Evolutionary conservation across 1,139 yeast species (phyloP), one percentile per base, ranked within the genome.

Genomic region (Hemisphaericaspora xylanilytica): DNA sequence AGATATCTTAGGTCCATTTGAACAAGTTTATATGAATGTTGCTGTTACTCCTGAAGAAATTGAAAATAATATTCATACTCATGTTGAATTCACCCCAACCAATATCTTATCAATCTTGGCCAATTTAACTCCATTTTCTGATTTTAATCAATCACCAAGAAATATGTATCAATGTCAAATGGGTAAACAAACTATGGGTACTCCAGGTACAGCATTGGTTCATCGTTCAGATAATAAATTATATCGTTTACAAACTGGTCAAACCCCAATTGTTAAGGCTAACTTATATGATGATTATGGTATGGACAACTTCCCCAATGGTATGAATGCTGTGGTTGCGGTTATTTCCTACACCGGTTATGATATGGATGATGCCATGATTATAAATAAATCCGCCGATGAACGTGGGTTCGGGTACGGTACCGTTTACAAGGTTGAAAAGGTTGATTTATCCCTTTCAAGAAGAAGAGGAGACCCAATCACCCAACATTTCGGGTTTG

Each of bases 161-260:
- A 92, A 92, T 63, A 92, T 94, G 98, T 92, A 92, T 63, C 99
- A 92, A 70, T 92, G 99, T 72, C 98, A 94, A 76, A 92, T 92
- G 99, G 98, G 97, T 79, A 92, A 92, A 70, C 99, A 92, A 73
- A 92, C 99, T 17, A 92, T 92, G 98, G 99, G 99, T 67, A 92
- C 98, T 4, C 98, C 98, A 7, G 97, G 97, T 68, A 96, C 92
- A 42, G 97, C 96, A 0, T 71, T 92, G 42, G 80, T 73, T 34
- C 96, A 90, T 62, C 80, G 99, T 65, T 85, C 96, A 1, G 99
- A 92, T 63, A 94, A 94, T 69, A 94, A 90, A 63, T 70, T 92
- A 45, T 92, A 92, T 66, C 81, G 95, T 56, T 71, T 92, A 51
- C 98, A 92, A 66, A 77, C 88, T 32, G 98, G 98, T 38, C 98